These are phyloP conservation scores for Claviceps sorghi DNA, from an alignment of 2,329 filamentous ascomycete genomes.

Conservation along the genomic window DNA sequence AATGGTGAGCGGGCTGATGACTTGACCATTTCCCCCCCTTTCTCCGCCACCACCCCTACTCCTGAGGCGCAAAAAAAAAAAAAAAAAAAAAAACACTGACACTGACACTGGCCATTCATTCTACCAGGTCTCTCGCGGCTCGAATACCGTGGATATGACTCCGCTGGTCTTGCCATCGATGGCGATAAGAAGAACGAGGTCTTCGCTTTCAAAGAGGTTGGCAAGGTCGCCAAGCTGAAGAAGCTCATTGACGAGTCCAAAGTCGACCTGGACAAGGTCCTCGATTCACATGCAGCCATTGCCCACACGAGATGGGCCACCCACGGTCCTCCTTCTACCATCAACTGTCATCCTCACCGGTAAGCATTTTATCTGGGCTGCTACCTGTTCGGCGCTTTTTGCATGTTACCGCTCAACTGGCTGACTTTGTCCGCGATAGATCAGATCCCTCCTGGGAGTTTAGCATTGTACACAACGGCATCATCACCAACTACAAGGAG, in stretches of 20 bases:
- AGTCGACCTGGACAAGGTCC: slow-evolving; percentile 78
- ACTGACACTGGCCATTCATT: slow-evolving; percentile 9
- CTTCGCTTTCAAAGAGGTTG: slow-evolving; percentile 95
- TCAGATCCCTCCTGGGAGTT: slow-evolving; percentile 96
- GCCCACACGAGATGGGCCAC: slow-evolving; percentile 98
- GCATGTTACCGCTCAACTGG: neutral
- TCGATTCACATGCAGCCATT: slow-evolving; percentile 96
- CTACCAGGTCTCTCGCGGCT: slow-evolving; percentile 72
- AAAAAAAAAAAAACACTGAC: neutral
- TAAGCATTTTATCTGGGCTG: slow-evolving; percentile 30
- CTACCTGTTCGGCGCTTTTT: neutral
- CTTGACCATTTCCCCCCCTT: too few species aligned
- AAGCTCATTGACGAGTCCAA: slow-evolving; percentile 74
- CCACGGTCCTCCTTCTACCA: slow-evolving; percentile 80
- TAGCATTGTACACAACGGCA: slow-evolving; percentile 95
- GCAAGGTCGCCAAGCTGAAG: slow-evolving; percentile 95
- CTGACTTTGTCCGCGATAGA: slow-evolving; percentile 30
- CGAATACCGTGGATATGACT: slow-evolving; percentile 98
- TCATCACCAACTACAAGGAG: slow-evolving; percentile 99
- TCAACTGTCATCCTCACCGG: slow-evolving; percentile 98
- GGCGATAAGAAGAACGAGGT: slow-evolving; percentile 99
- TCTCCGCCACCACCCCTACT: neutral
- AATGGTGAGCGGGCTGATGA: too few species aligned
- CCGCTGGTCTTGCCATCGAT: slow-evolving; percentile 86
- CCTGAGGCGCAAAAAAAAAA: neutral